phyloP scores from a whole-genome alignment of 2,329 filamentous ascomycete species.

The Colletotrichum incanum region DNA sequence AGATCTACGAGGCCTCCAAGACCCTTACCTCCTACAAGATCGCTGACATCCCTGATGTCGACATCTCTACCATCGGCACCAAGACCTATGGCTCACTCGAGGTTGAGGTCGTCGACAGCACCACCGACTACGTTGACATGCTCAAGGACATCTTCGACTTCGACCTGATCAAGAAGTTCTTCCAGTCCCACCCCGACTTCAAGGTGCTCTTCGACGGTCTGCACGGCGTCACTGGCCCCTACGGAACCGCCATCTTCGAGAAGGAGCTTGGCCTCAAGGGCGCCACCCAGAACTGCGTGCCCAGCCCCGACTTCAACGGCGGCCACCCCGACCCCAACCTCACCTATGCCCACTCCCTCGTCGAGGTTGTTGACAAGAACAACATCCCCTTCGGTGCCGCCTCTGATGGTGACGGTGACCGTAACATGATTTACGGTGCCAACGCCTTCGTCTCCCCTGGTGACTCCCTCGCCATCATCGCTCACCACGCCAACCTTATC shows the following conservation, averaged over 20 bases:
- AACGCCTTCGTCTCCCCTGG: constrained; percentile 97
- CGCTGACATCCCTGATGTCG: constrained; percentile 86
- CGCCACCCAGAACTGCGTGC: constrained; percentile 90
- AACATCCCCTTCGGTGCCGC: constrained; percentile 96
- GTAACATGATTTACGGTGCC: constrained; percentile 99
- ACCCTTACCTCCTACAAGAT: constrained; percentile 93
- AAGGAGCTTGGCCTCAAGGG: constrained; percentile 88
- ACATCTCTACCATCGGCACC: constrained; percentile 86
- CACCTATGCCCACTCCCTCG: constrained; percentile 94
- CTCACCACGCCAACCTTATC: constrained; percentile 95
- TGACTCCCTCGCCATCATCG: constrained; percentile 97
- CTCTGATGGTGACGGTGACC: constrained; percentile 96
- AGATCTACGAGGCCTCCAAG: constrained; percentile 95
- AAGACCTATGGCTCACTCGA: constrained; percentile 89
- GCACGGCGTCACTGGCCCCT: constrained; percentile 94
- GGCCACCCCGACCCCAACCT: constrained; percentile 98
- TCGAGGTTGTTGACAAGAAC: constrained; percentile 92
- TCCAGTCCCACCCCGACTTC: constrained; percentile 89
- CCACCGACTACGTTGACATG: constrained; percentile 92
- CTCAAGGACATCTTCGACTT: constrained; percentile 99
- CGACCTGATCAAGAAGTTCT: constrained; percentile 93
- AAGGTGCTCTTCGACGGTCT: constrained; percentile 97
- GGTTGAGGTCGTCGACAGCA: constrained; percentile 96
- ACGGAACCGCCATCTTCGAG: constrained; percentile 95
- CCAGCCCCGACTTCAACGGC: constrained; percentile 95